Evolutionary conservation across 2,329 filamentous ascomycete genomes (phyloP), one percentile per base, ranked within the genome.

Genomic region (Cercospora sp.): DNA sequence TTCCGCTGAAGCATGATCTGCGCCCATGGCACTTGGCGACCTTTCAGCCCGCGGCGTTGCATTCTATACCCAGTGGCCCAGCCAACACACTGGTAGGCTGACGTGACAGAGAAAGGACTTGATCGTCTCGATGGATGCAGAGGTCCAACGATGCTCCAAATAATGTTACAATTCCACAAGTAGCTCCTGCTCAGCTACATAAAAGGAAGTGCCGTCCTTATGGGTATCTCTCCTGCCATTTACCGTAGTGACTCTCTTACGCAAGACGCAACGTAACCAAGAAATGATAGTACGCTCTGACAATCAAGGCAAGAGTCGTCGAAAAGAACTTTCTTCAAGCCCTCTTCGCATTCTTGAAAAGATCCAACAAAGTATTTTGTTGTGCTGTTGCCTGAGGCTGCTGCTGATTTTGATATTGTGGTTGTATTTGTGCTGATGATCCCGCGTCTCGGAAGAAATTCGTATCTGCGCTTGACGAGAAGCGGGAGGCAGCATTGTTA

Each of bases 281-380:
- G 10, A 55, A 55, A 2, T 55, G 49, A 30, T 9, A 55, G 24
- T 28, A 55, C 2, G 12, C 24, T 30, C 13, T 1, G 13, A 55
- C 13, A 3, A 30, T 28, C 13, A 6, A 28, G n/a, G 30, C 24
- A 28, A 28, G 12, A n/a, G 10, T 7, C 21, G 2, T 5, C 3
- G 9, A 8, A 18, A 26, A 53, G 18, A 28, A 8, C 21, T 28
- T 9, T 51, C 7, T 55, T 55, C 49, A 55, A 30, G 24, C 49
- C 40, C 49, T 64, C 53, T 69, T 70, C 21, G 67, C 71, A 32
- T 72, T 72, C 61, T 77, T 75, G 70, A 78, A 76, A 37, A 78
- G 65, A 53, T 74, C 70, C 12, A 77, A 70, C 9, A 77, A 63
- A 24, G 69, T 66, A 55, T 74, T 74, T 58, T 71, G 74, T 58